Conservation (phyloP, 805 yeast species). For the Teunomyces panamensis region DNA sequence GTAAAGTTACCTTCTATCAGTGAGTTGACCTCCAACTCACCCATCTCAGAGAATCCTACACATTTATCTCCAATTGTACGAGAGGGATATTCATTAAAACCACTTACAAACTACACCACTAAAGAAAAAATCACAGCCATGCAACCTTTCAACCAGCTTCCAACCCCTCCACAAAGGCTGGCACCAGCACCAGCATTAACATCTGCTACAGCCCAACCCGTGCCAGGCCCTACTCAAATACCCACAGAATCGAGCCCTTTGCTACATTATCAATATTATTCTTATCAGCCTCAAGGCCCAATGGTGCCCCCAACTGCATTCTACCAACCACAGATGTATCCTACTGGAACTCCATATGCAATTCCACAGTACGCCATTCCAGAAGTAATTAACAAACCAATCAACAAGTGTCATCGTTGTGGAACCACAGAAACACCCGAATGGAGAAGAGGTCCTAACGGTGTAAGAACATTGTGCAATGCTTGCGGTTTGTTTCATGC, state of each 20-base stretch:
- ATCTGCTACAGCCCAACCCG: background rate
- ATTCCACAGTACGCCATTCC: constrained; percentile 20
- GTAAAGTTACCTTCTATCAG: constrained; percentile 13
- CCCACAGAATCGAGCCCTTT: constrained; percentile 8
- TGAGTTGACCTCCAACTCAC: constrained; percentile 12
- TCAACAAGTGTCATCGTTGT: constrained; percentile 42
- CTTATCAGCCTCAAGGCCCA: constrained; percentile 6
- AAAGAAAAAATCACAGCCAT: background rate
- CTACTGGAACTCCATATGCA: constrained; percentile 4
- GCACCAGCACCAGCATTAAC: constrained; percentile 5
- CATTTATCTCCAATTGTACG: constrained; percentile 6
- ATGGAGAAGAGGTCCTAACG: constrained; percentile 45
- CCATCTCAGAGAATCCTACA: constrained; percentile 5
- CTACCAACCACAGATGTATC: constrained; percentile 12
- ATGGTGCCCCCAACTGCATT: constrained; percentile 7
- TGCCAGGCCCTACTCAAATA: background rate
- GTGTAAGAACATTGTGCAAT: constrained; percentile 43
- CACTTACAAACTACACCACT: constrained; percentile 6
- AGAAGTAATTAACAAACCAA: constrained; percentile 32
- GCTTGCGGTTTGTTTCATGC: constrained; percentile 46
- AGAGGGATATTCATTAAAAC: background rate
- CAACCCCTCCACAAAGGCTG: constrained; percentile 7
- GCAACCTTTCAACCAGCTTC: constrained; percentile 3
- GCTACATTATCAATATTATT: constrained; percentile 12
- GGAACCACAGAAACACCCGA: constrained; percentile 47